Base-by-base conservation (phyloP, 2,329 filamentous ascomycete genomes). In the Neoascochyta sp. region DNA sequence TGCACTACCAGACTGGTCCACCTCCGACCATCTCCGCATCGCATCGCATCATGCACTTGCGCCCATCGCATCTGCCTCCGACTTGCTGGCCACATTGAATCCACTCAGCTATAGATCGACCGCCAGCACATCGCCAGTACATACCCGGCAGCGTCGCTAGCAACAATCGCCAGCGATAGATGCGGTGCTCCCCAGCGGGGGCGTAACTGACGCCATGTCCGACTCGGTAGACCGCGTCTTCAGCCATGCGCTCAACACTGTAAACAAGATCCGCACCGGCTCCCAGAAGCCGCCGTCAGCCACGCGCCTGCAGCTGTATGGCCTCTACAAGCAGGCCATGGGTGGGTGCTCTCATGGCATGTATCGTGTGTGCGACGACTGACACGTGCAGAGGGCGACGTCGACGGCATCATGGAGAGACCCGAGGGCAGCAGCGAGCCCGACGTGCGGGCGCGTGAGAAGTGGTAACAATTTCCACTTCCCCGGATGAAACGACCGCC, bases 301-400 rank as follows among this genome's bases (percentile, higher is more conserved):
- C 39, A 89, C 93, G 57, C 83, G 92, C 35, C 74, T 98, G 50
- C 84, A 85, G 36, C 83, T 98, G 41, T 98, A 98, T 81, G 92
- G 92, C 44, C 75, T 98, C 47, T 98, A 98, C 71, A 98, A 98
- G 63, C 92, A 98, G 66, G 88, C 88, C 41, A 96, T 96, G 92
- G 76, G 73, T 76, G 65, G 41, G 62, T 51, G 19, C 13, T 22
- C 13, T 24, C 12, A 7, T 20, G 29, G n/a, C 10, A 15, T 8
- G 10, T 11, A 4, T 6, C 5, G n/a, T n/a, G n/a, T 9, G 19
- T 5, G 9, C 1, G 12, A 21, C 15, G 24, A 24, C 49, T 55
- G 39, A 55, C 28, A 12, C 10, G 16, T 24, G 29, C 47, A 77
- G 89, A 98, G 70, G 92, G 92, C 27, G 87, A 98, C 64, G 89